Conservation (phyloP, 129 eudicot genomes). For the Chrysanthemum lavandulifolium region DNA sequence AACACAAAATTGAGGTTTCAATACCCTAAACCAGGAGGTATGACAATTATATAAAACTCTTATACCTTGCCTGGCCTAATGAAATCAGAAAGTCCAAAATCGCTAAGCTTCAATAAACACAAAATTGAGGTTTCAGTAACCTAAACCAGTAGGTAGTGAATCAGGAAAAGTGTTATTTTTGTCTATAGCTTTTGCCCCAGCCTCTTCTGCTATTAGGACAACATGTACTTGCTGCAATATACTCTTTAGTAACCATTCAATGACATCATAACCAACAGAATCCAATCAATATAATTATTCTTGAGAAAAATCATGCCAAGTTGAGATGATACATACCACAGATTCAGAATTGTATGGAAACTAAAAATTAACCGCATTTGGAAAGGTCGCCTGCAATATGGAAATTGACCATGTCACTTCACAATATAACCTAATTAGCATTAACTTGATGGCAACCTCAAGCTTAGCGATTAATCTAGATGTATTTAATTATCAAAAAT, state of each 20-base stretch:
- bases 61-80: no score
- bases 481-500: no score
- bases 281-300: background rate
- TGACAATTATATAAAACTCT: no score
- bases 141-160: constrained; percentile 44
- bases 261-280: constrained; percentile 9
- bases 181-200: constrained; percentile 69
- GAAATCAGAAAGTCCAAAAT: no score
- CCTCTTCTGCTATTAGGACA: constrained; percentile 61
- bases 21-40: no score
- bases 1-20: no score
- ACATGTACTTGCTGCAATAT: constrained; percentile 66
- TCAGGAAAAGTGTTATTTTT: constrained; percentile 32
- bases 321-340: constrained; percentile 43
- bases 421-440: no score
- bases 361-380: constrained; percentile 57
- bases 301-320: background rate
- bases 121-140: constrained; percentile 45
- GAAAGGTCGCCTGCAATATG: constrained; percentile 52
- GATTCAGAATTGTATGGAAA: constrained; percentile 43
- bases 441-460: no score
- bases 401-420: background rate
- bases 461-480: no score
- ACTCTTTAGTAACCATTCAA: constrained; percentile 40
- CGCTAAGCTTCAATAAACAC: background rate